Conservation (phyloP, 1,284 basidiomycete species). For the Moesziomyces aphidis region DNA sequence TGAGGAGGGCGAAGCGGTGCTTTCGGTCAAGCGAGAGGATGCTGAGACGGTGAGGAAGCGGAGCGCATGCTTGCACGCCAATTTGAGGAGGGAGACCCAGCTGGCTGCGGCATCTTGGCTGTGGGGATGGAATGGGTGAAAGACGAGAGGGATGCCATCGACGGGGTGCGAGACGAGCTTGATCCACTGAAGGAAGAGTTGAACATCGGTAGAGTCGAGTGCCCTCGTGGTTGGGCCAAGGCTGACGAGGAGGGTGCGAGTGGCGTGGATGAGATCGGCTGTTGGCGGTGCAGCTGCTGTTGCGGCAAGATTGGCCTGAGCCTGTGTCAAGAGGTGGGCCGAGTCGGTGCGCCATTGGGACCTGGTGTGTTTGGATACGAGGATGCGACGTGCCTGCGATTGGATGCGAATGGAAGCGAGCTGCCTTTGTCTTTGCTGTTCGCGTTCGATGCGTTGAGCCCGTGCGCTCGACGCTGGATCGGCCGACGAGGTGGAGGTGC, state of each 20-base stretch:
- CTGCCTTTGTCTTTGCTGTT: conserved; percentile 34
- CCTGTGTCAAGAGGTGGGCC: conserved; percentile 7
- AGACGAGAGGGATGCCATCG: conserved; percentile 19
- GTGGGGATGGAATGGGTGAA: conserved; percentile 15
- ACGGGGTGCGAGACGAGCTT: conserved; percentile 16
- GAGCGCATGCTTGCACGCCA: conserved; percentile 31
- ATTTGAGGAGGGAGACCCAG: conserved; percentile 25
- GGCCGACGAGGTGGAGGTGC: conserved; percentile 23
- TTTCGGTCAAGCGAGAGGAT: not conserved
- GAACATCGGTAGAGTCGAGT: conserved; percentile 11
- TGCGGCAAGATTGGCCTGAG: conserved; percentile 1
- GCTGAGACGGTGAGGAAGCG: conserved; percentile 26
- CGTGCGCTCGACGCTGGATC: conserved; percentile 43
- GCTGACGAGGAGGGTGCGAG: conserved; percentile 21
- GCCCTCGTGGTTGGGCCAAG: conserved; percentile 22
- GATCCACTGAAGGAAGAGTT: conserved; percentile 25
- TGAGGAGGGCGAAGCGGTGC: not conserved
- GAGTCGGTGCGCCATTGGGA: conserved; percentile 14
- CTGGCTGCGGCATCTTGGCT: conserved; percentile 1
- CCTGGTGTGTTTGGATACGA: conserved; percentile 19
- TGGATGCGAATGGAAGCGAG: conserved; percentile 26
- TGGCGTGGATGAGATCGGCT: conserved; percentile 16
- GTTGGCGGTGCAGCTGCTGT: not conserved
- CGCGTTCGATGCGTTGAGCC: conserved; percentile 35
- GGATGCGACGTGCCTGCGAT: conserved; percentile 30